Evolutionary conservation across 2,329 filamentous ascomycete genomes (phyloP).

Genomic region (Trichoderma gracile): DNA sequence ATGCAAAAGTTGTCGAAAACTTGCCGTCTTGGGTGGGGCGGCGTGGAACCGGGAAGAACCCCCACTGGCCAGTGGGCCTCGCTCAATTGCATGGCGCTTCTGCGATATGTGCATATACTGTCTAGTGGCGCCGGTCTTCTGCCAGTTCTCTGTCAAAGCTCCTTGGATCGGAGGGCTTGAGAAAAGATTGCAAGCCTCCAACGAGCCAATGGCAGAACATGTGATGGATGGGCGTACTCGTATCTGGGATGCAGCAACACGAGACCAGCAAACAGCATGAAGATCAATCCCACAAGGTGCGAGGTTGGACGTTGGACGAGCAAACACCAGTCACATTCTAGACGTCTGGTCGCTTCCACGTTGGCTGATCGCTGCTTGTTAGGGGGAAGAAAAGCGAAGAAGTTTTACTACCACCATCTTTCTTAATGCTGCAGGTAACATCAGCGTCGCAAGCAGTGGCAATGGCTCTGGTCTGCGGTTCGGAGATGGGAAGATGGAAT

Average conservation of each 20-base stretch:
- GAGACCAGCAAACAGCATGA: conserved; percentile 1
- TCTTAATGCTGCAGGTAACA: neutral
- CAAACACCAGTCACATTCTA: neutral
- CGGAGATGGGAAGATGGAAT: neutral
- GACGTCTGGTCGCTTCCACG: neutral
- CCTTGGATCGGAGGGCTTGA: conserved; percentile 15
- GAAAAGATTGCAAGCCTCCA: conserved; percentile 13
- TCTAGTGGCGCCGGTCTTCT: conserved; percentile 14
- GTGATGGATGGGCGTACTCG: conserved; percentile 14
- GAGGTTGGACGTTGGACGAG: neutral
- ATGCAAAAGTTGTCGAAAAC: conserved; percentile 15
- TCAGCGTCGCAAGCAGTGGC: neutral
- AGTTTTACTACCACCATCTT: no score
- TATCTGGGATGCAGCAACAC: conserved; percentile 19
- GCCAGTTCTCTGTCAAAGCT: conserved; percentile 2
- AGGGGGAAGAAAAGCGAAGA: no score
- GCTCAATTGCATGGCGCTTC: conserved; percentile 13
- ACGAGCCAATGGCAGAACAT: conserved; percentile 15
- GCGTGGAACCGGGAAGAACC: conserved; percentile 3
- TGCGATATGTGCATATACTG: conserved; percentile 23
- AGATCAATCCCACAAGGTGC: neutral
- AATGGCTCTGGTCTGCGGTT: neutral
- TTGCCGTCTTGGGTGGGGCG: conserved; percentile 17
- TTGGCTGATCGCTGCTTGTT: conserved; percentile 2
- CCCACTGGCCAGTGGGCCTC: conserved; percentile 1